phyloP scores from a whole-genome alignment of 2,329 filamentous ascomycete genomes.

The Talaromyces sp. region DNA sequence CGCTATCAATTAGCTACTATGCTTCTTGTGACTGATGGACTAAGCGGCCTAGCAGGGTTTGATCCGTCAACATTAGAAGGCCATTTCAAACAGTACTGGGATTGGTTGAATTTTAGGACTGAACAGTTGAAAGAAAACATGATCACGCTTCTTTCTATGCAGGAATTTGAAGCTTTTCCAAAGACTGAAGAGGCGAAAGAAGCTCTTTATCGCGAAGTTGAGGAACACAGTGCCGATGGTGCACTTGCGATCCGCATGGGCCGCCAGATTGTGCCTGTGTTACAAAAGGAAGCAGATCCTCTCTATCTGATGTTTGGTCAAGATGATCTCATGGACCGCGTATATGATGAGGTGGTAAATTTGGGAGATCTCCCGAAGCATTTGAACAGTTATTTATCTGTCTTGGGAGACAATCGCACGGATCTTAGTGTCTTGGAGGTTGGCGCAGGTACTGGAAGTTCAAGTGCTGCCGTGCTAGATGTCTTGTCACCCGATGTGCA shows the following conservation, averaged over 20 bases:
- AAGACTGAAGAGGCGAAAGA: constrained; percentile 17
- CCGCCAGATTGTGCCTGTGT: constrained; percentile 20
- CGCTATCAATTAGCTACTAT: constrained; percentile 23
- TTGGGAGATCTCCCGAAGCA: constrained; percentile 17
- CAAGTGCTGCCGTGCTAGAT: constrained; percentile 32
- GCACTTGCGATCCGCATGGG: constrained; percentile 26
- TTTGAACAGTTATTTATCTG: constrained; percentile 14
- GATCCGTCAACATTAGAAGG: constrained; percentile 14
- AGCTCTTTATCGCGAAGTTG: constrained; percentile 17
- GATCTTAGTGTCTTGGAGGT: constrained; percentile 33
- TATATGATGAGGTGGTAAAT: constrained; percentile 23
- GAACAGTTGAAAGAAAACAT: constrained; percentile 14
- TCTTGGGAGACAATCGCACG: constrained; percentile 19
- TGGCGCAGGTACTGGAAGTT: constrained; percentile 41
- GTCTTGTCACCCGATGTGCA: constrained; percentile 14
- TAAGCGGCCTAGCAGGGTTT: constrained; percentile 16
- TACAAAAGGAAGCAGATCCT: constrained; percentile 24
- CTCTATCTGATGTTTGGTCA: constrained; percentile 29
- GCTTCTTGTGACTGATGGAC: constrained; percentile 23
- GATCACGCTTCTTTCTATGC: constrained; percentile 19
- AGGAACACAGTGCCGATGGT: constrained; percentile 21
- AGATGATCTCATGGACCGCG: constrained; percentile 23
- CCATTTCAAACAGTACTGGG: constrained; percentile 23
- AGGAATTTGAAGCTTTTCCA: constrained; percentile 16
- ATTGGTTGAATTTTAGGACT: constrained; percentile 23